Percentiles rank a stretch among this genome's conserved stretches.
Conservation (phyloP, 2,329 filamentous ascomycete genomes). For the Periglandula ipomoeae region DNA sequence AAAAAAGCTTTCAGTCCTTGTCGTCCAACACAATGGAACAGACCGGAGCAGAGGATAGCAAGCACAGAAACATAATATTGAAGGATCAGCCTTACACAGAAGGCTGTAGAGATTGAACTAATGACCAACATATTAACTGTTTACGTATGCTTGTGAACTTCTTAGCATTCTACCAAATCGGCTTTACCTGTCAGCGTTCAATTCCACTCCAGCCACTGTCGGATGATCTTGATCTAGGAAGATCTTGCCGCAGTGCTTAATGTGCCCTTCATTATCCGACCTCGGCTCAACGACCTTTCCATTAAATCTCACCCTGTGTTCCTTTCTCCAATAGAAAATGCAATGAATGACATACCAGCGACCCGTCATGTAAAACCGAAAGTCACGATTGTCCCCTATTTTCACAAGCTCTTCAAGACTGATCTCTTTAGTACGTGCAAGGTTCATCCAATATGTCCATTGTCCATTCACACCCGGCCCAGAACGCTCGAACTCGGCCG, state of each 20-base stretch:
- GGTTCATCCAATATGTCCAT: conserved; percentile 24
- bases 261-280: background rate
- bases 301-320: background rate
- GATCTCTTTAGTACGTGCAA: conserved; percentile 9
- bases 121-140: no score
- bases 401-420: conserved; percentile 10
- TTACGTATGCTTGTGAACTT: no score
- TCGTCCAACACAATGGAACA: no score
- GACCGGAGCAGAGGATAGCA: no score
- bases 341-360: conserved; percentile 25
- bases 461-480: conserved; percentile 19
- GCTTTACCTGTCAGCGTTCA: background rate
- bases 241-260: background rate
- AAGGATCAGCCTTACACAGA: no score
- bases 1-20: no score
- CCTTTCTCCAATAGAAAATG: conserved; percentile 24
- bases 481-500: conserved; percentile 20
- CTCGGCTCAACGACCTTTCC: background rate
- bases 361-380: conserved; percentile 12
- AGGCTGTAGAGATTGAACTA: no score
- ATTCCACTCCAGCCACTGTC: background rate
- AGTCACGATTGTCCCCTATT: conserved; percentile 10
- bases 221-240: background rate
- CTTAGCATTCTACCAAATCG: no score
- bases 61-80: no score